Evolutionary conservation across 352 stramenopile species (phyloP).

Genomic region (Albugo candida): DNA sequence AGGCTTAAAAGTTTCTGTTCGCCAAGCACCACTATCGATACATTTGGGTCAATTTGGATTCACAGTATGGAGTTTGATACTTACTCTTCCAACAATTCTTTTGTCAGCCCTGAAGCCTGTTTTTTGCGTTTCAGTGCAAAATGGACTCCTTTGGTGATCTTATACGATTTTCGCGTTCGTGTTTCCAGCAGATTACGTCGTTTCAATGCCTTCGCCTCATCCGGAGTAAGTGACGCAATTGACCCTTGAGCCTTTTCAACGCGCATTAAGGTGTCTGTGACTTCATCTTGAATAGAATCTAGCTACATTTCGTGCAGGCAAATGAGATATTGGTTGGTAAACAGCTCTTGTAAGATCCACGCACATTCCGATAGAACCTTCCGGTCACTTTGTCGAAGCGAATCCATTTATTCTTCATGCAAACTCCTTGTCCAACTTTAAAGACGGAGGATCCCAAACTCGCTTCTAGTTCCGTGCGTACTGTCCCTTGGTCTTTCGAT

Average conservation of each 20-base stretch:
- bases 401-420: constrained; percentile 98
- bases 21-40: constrained; percentile 71
- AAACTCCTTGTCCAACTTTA: constrained; percentile 92
- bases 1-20: constrained; percentile 92
- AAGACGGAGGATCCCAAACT: constrained; percentile 67
- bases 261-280: constrained; percentile 72
- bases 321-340: not conserved
- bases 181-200: constrained; percentile 64
- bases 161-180: constrained; percentile 87
- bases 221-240: constrained; percentile 41
- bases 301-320: constrained; percentile 10
- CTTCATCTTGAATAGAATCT: constrained; percentile 35
- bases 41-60: not conserved
- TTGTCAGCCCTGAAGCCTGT: constrained; percentile 93
- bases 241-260: constrained; percentile 38
- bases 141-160: constrained; percentile 80
- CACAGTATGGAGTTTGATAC: not conserved
- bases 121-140: constrained; percentile 90
- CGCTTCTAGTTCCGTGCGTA: constrained; percentile 62
- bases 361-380: constrained; percentile 71
- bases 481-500: constrained; percentile 34
- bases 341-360: constrained; percentile 11
- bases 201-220: constrained; percentile 66
- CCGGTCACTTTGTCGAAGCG: constrained; percentile 82
- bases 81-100: constrained; percentile 95